Evolutionary conservation across 345 rosid species (phyloP), one percentile per base, ranked within the genome.

Genomic region (Salix suchowensis): DNA sequence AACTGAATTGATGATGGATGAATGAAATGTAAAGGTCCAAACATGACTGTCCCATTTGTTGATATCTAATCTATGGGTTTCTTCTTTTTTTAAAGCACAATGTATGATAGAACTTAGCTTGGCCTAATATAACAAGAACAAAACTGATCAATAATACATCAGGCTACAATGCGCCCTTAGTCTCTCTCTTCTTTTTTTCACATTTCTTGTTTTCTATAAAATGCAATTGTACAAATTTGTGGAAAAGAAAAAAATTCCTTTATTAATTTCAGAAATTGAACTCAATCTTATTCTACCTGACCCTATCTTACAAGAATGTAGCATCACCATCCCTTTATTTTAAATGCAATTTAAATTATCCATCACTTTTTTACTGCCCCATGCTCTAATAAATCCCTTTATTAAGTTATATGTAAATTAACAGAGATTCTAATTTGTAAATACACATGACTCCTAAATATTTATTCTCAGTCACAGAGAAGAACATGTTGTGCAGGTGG

Each of bases 401-500:
- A 23, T 23, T 58, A 23, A 58, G 64, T 58, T 58, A 14, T 14
- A 58, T 9, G 15, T 23, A 58, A 24, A 23, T 10, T 23, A 1
- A 58, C 23, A n/a, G 64, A 58, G 12, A 1, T 23, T 58, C 23
- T 11, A 58, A 58, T 28, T 58, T 58, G 64, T 58, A 58, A 23
- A 23, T 58, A 23, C 24, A 23, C 64, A n/a, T 58, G 64, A 3
- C 2, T 58, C 64, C 64, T 58, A 58, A 10, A 58, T 3, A 58
- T 58, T 6, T 58, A 9, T 24, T n/a, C 64, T 23, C 64, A 58
- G 18, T 58, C 64, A 58, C 64, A 9, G 3, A 23, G 62, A 58
- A 58, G 64, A 23, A 23, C 13, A 48, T 11, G 61, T n/a, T 21
- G 15, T 19, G 76, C n/a, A 44, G 73, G 42, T 74, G 76, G 79